Conservation (phyloP, 805 yeast species). For the Kodamaea laetipori region DNA sequence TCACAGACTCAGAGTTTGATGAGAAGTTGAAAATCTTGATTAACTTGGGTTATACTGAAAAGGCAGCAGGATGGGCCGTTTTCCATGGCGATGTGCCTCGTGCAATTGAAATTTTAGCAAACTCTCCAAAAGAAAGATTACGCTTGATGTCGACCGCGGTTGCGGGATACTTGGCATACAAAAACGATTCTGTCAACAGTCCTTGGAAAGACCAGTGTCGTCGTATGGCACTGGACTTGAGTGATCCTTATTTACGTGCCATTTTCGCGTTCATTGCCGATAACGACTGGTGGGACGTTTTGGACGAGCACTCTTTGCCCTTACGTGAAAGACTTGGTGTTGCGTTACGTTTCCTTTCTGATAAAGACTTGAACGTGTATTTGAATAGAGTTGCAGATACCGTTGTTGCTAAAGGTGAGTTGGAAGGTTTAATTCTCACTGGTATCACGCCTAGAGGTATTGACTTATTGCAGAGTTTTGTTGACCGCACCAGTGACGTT, state of each 20-base stretch:
- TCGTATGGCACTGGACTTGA: conserved; percentile 80
- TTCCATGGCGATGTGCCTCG: conserved; percentile 84
- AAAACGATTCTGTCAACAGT: conserved; percentile 58
- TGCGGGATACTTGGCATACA: conserved; percentile 81
- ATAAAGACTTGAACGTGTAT: conserved; percentile 72
- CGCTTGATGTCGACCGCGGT: conserved; percentile 89
- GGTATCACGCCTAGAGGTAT: conserved; percentile 90
- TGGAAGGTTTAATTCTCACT: conserved; percentile 87
- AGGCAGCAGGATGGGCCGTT: conserved; percentile 98
- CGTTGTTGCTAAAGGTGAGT: conserved; percentile 76
- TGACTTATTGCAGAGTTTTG: conserved; percentile 80
- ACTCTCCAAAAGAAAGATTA: conserved; percentile 69
- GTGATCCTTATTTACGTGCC: conserved; percentile 85
- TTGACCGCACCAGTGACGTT: conserved; percentile 84
- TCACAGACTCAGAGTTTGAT: conserved; percentile 73
- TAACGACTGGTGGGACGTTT: conserved; percentile 94
- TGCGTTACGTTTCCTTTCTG: conserved; percentile 82
- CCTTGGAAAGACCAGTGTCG: conserved; percentile 95
- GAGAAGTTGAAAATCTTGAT: conserved; percentile 61
- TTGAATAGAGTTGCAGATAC: conserved; percentile 67
- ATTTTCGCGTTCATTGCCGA: conserved; percentile 93
- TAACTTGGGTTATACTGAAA: conserved; percentile 62
- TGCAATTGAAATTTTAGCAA: conserved; percentile 77
- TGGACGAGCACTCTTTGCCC: conserved; percentile 87
- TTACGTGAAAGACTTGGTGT: conserved; percentile 87